Base-by-base conservation (phyloP, 345 rosid genomes). In the Populus ilicifolia region DNA sequence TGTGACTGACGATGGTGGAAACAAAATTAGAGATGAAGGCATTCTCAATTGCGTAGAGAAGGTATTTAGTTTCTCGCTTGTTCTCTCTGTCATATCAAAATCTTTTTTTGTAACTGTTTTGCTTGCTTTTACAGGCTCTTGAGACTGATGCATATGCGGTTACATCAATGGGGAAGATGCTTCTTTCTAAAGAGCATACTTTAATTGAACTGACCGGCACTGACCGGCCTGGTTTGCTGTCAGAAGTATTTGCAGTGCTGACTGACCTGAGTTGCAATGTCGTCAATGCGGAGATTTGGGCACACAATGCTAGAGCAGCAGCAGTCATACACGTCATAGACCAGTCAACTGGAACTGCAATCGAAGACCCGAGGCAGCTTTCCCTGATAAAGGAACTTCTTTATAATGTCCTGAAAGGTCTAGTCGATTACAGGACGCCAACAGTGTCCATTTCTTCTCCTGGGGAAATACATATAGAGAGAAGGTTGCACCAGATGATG, bases 401-500 rank as follows among this genome's bases (percentile, higher is more conserved):
- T 23, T 86, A 85, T 82, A 90, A 88, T 84, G 92, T 94, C 9
- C 90, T 94, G 4, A 85, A 87, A 80, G 91, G 82, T 39, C 82
- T 83, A 65, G 84, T 87, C 80, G 94, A 91, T 75, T 80, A 86
- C 70, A 89, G 87, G 66, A 77, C 87, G 8, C 96, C 91, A 13
- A 92, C 88, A 79, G 89, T 85, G 35, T 87, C 77, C 20, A 84
- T 92, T 79, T 89, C 98, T 27, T 81, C 90, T 71, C 90, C 93
- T 27, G 91, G 87, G 23, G 67, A 75, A 29, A 85, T 85, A 79
- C 90, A 90, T 72, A 84, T 89, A 76, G 97, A 88, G 79, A 89
- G 98, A 78, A 89, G 98, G 80, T 82, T 94, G 86, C 98, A 94
- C 89, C 97, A 94, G 86, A 91, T 93, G 78, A 91, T 94, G 97